Base-by-base conservation (phyloP, 2,329 filamentous ascomycete species). In the Scortechinia acanthostroma region DNA sequence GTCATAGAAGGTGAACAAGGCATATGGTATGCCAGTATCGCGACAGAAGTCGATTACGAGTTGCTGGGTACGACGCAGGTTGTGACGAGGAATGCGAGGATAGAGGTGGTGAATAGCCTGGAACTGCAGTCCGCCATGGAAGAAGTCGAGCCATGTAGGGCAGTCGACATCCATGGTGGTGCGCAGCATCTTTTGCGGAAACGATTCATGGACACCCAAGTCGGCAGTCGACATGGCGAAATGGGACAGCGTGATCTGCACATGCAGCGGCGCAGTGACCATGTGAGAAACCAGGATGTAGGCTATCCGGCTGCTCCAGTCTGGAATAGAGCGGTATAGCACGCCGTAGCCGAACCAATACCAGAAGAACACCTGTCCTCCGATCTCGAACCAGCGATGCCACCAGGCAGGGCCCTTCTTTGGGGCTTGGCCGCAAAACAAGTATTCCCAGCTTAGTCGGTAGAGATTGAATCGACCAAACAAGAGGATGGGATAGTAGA, bases 121-220 rank as follows among this genome's bases (percentile, higher is more conserved):
- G 63, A 95, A 95, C 61, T 95, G 90, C 49, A 95, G 68, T 3
- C 89, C 90, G 19, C 89, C 89, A 54, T 95, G 89, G 62, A 95
- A 77, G 58, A 90, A 95, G 58, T 95, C 89, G 13, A 95, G 71
- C 89, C 90, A 95, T 13, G 76, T 71, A 1, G 89, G 88, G 57
- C 89, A 95, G 58, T 93, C 88, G 19, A 95, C 82, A 51, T 95
- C 89, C 89, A 95, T 95, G 13, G 90, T 95, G 1, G 90, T 95
- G 52, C 91, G 83, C 42, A 95, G 73, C 84, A 94, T 93, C 61
- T 84, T 87, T 63, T 95, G 89, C 1, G 90, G 81, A 61, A 95
- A 95, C 0, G 87, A 93, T 60, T 95, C 90, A 44, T 83, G 73
- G 1, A 86, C 80, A 0, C 91, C 91, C 13, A 95, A 72, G 55